Percentiles rank a stretch among this genome's conserved stretches.
Evolutionary conservation across 352 stramenopile species (phyloP).

Genomic region (Phytophthora colocasiae): DNA sequence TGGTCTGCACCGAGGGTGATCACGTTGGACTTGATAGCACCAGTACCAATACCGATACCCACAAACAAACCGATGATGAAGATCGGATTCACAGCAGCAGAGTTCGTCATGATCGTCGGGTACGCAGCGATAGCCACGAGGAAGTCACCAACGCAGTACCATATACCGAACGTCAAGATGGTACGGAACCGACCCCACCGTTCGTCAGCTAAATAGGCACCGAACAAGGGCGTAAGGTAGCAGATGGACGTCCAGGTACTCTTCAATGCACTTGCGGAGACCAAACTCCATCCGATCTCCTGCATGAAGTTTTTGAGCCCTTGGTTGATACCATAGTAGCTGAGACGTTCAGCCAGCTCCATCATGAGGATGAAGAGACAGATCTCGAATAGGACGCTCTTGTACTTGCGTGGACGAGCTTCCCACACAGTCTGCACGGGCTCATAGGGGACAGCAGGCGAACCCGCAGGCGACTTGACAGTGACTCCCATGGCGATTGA

Average conservation of each 20-base stretch:
- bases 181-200: conserved; percentile 67
- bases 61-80: conserved; percentile 67
- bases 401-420: conserved; percentile 57
- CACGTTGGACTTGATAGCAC: conserved; percentile 67
- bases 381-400: conserved; percentile 70
- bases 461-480: conserved; percentile 36
- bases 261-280: conserved; percentile 66
- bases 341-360: conserved; percentile 37
- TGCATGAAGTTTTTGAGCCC: conserved; percentile 89
- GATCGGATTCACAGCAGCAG: conserved; percentile 44
- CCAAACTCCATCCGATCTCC: conserved; percentile 63
- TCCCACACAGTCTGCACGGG: conserved; percentile 50
- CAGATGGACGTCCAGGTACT: conserved; percentile 56
- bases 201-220: conserved; percentile 69
- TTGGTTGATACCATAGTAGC: conserved; percentile 90
- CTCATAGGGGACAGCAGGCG: conserved; percentile 27
- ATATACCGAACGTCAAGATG: conserved; percentile 66
- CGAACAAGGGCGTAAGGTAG: conserved; percentile 68
- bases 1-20: conserved; percentile 71
- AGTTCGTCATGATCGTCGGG: conserved; percentile 55
- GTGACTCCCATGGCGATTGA: conserved; percentile 24
- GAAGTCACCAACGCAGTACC: conserved; percentile 71
- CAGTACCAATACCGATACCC: conserved; percentile 54
- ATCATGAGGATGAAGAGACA: conserved; percentile 51
- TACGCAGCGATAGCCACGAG: conserved; percentile 64